Evolutionary conservation across 2,329 filamentous ascomycete genomes (phyloP).

Genomic region (Trichoderma arundinaceum): DNA sequence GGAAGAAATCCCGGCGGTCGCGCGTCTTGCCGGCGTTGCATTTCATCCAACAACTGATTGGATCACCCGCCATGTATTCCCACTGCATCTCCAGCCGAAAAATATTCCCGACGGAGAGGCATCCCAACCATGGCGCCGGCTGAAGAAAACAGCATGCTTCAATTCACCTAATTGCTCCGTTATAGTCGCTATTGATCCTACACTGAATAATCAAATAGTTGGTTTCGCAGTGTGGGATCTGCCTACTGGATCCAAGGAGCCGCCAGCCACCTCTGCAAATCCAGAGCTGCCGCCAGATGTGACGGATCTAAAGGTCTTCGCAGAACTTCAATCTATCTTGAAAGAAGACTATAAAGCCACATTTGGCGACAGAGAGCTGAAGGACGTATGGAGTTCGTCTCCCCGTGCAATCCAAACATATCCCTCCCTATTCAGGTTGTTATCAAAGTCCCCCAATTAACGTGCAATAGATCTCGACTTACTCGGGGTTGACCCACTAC

Average conservation of each 20-base stretch:
- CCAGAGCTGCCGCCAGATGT: constrained; percentile 17
- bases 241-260: constrained; percentile 1
- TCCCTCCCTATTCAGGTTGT: not conserved
- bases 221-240: constrained; percentile 30
- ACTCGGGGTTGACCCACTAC: constrained; percentile 32
- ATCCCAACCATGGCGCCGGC: constrained; percentile 25
- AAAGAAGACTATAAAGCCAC: constrained; percentile 25
- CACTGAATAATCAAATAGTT: constrained; percentile 26
- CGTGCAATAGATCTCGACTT: constrained; percentile 32
- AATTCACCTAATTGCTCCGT: constrained; percentile 9
- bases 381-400: constrained; percentile 34
- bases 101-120: constrained; percentile 13
- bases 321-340: constrained; percentile 22
- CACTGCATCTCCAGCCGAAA: constrained; percentile 25
- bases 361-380: constrained; percentile 32
- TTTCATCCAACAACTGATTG: constrained; percentile 34
- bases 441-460: not conserved
- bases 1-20: constrained; percentile 32
- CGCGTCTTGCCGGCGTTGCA: constrained; percentile 26
- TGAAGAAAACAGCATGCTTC: constrained; percentile 28
- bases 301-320: constrained; percentile 28
- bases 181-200: constrained; percentile 30
- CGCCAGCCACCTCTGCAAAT: not conserved
- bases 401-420: not conserved
- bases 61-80: constrained; percentile 33